phyloP scores from a whole-genome alignment of 1,284 basidiomycete species.

The Clitocybe nebularis region DNA sequence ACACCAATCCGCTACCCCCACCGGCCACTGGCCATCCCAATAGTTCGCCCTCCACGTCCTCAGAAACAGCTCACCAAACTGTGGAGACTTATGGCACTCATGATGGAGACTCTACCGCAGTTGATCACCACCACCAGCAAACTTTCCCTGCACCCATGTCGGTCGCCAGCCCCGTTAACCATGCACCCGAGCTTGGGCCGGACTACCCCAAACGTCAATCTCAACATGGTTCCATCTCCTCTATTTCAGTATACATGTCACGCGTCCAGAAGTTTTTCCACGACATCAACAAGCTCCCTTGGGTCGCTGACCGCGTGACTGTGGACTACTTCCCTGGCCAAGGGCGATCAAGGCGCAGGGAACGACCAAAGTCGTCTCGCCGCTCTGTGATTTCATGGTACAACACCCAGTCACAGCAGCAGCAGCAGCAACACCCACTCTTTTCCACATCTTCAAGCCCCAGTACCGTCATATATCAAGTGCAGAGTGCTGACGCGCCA shows the following conservation, averaged over 20 bases:
- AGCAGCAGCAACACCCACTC: neutral
- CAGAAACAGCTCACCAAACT: neutral
- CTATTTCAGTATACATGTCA: slow-evolving; percentile 27
- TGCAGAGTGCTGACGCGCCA: slow-evolving; percentile 4
- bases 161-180: slow-evolving; percentile 17
- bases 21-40: neutral
- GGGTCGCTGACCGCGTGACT: slow-evolving; percentile 35
- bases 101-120: slow-evolving; percentile 19
- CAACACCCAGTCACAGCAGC: neutral
- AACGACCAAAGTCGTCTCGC: slow-evolving; percentile 4
- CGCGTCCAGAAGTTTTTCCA: slow-evolving; percentile 27
- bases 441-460: slow-evolving; percentile 4
- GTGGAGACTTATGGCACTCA: slow-evolving; percentile 2
- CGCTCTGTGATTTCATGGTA: slow-evolving; percentile 6
- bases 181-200: slow-evolving; percentile 21
- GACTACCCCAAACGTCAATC: slow-evolving; percentile 36
- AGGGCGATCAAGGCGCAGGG: slow-evolving; percentile 11
- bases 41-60: neutral
- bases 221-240: slow-evolving; percentile 23
- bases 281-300: slow-evolving; percentile 31
- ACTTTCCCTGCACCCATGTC: slow-evolving; percentile 12
- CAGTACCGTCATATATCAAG: slow-evolving; percentile 8
- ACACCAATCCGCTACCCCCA: neutral
- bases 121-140: slow-evolving; percentile 20
- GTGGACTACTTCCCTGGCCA: slow-evolving; percentile 37